phyloP scores from a whole-genome alignment of 2,329 filamentous ascomycete species.

The Pseudogymnoascus sp. region DNA sequence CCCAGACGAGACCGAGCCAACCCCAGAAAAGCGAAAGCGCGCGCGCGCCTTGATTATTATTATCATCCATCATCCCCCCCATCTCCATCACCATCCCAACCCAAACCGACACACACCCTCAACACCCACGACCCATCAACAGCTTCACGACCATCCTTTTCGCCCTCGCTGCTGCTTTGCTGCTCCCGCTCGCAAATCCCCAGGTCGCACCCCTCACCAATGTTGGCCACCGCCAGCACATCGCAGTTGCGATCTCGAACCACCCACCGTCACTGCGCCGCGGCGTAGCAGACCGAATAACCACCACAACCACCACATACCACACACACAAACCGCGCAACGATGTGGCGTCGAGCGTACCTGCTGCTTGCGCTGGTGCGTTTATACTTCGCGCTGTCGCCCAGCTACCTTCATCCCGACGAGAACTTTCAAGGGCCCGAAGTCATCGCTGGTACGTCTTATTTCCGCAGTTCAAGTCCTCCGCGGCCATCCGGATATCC shows the following conservation, averaged over 20 bases:
- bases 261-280: neutral
- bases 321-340: constrained; percentile 17
- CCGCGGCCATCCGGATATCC: neutral
- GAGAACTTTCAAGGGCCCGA: constrained; percentile 99
- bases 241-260: neutral
- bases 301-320: neutral
- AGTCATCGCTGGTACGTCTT: constrained; percentile 78
- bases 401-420: constrained; percentile 96
- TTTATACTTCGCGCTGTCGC: constrained; percentile 86
- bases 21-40: neutral
- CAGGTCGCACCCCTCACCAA: neutral
- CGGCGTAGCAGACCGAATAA: neutral
- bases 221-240: neutral
- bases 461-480: neutral
- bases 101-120: neutral
- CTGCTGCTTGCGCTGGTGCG: constrained; percentile 76
- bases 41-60: neutral
- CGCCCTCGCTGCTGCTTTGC: neutral
- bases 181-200: neutral
- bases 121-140: neutral
- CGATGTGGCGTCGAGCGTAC: constrained; percentile 89
- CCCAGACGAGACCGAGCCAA: neutral
- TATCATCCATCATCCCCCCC: neutral
- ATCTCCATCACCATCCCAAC: neutral
- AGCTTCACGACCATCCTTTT: neutral